Percentiles rank a stretch among this genome's conserved stretches.
Conservation (phyloP, 176 grass and related monocot genomes). For the Alopecurus myosuroides region DNA sequence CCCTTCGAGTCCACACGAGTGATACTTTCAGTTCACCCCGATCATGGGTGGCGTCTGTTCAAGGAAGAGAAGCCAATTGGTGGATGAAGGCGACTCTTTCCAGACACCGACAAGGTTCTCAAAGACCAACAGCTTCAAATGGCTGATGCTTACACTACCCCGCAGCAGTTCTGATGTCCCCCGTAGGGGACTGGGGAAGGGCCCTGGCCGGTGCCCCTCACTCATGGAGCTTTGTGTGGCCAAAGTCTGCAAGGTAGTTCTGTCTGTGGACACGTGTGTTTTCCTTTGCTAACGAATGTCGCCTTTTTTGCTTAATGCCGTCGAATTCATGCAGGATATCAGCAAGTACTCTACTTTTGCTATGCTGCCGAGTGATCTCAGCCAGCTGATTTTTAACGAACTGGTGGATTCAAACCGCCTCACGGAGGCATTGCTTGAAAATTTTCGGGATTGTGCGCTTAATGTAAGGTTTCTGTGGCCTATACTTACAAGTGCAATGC, state of each 20-base stretch:
- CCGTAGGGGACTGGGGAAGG: conserved; percentile 34
- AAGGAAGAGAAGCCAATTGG: conserved; percentile 73
- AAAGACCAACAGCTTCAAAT: conserved; percentile 84
- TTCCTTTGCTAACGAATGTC: background rate
- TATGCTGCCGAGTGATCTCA: conserved; percentile 85
- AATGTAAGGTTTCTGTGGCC: conserved; percentile 43
- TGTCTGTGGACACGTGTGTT: background rate
- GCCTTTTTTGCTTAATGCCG: background rate
- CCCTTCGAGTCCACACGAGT: background rate
- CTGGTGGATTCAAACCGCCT: conserved; percentile 57
- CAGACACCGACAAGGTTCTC: conserved; percentile 55
- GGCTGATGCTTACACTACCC: conserved; percentile 66
- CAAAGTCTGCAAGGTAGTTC: conserved; percentile 67
- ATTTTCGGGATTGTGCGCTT: conserved; percentile 75
- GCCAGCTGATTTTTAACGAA: conserved; percentile 90
- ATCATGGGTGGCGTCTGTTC: conserved; percentile 92
- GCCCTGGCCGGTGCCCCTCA: conserved; percentile 44
- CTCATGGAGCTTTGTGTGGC: conserved; percentile 87
- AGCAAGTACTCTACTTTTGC: conserved; percentile 66
- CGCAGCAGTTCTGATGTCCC: conserved; percentile 44
- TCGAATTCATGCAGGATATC: conserved; percentile 57
- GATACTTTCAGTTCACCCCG: background rate
- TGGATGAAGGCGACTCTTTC: conserved; percentile 43
- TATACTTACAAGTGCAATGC: background rate
- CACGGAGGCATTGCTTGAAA: conserved; percentile 51